Base-by-base conservation (phyloP, 2,329 filamentous ascomycete genomes). In the Paecilomyces fulvus region DNA sequence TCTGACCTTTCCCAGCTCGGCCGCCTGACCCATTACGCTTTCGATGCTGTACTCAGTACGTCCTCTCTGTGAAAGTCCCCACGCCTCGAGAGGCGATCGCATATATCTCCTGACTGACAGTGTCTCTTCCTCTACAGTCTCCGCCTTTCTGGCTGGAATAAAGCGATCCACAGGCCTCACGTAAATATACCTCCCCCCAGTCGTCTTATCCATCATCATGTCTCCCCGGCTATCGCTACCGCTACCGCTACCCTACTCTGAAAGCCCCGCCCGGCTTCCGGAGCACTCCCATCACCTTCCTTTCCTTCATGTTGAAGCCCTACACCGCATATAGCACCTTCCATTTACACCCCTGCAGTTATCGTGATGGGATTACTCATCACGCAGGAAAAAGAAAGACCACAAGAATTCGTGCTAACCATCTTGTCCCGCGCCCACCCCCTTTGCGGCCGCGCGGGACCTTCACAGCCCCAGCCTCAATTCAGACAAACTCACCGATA, bases 151-250 rank as follows among this genome's bases (percentile, higher is more conserved):
- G 64, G 94, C 94, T 43, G 94, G 94, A 68, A 92, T 99, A 80
- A 95, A 95, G 79, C 90, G 94, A 66, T 96, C 92, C 62, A 97
- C 94, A 60, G 94, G 94, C 69, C 82, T 99, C 77, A 96, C 92
- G 94, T 99, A 89, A 83, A 89, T 88, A 64, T 57, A 59, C 62
- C 56, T 54, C 57, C 49, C 61, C 59, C 59, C 57, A 60, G 58
- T 57, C 31, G n/a, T 46, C 10, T 23, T 43, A 51, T 20, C 30
- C 37, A 30, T 20, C n/a, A 23, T 56, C 48, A 51, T 21, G 21
- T 21, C 30, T 8, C 52, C 58, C 56, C 49, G 43, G 25, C 49
- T 55, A 53, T 25, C 48, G 37, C 17, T 50, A 50, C 50, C 25
- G 30, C 9, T 3, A 52, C 30, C 5, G 12, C 11, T 2, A 21